Evolutionary conservation across 192 early-diverging fungal species (phyloP).

Genomic region (Podila minutissima): DNA sequence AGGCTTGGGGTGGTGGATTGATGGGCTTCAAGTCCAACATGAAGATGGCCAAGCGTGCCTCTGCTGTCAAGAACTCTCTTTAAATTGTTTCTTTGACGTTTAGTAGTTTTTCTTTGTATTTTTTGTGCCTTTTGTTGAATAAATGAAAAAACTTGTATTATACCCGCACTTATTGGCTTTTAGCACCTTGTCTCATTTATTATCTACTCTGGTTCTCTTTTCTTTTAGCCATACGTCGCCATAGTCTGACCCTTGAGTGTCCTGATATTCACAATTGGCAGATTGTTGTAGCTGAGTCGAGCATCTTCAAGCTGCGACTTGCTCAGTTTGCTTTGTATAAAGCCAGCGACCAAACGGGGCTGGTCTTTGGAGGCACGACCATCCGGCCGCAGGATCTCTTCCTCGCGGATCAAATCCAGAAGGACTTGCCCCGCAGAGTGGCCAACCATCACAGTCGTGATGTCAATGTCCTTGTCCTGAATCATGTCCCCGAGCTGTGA

Average conservation of each 20-base stretch:
- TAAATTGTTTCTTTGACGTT: not conserved
- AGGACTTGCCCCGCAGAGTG: conserved; percentile 14
- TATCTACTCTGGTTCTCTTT: too few species aligned
- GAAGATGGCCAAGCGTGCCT: conserved; percentile 81
- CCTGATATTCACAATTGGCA: conserved; percentile 35
- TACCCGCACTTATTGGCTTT: not conserved
- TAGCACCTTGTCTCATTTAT: too few species aligned
- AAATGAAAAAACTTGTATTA: conserved; percentile 6
- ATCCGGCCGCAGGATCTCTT: not conserved
- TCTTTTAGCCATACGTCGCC: conserved; percentile 9
- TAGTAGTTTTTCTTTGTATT: not conserved
- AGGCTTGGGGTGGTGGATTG: conserved; percentile 98
- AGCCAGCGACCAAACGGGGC: not conserved
- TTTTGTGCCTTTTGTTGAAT: not conserved
- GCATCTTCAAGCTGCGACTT: conserved; percentile 29
- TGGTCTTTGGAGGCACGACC: not conserved
- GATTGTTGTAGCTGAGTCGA: conserved; percentile 33
- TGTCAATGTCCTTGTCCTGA: conserved; percentile 38
- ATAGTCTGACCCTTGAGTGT: conserved; percentile 12
- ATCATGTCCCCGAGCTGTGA: conserved; percentile 19
- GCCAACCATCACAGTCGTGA: conserved; percentile 38
- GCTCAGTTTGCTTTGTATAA: conserved; percentile 29
- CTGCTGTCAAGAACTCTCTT: conserved; percentile 52
- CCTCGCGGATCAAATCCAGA: conserved; percentile 33
- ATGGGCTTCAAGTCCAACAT: conserved; percentile 94